Conservation (phyloP, 2,329 filamentous ascomycete species). For the Eurotiales sp. region DNA sequence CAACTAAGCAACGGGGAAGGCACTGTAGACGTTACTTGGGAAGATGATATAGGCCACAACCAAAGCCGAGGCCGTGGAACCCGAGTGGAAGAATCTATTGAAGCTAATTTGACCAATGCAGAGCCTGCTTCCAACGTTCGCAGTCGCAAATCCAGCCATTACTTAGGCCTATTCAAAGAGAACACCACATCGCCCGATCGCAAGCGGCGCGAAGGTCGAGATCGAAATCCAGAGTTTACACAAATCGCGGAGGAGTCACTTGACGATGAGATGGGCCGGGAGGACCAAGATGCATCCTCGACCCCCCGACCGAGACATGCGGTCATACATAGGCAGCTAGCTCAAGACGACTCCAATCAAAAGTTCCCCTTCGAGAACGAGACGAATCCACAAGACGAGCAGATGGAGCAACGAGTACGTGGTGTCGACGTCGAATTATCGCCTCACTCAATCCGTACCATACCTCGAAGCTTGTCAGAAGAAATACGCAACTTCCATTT, state of each 20-base stretch:
- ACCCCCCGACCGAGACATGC: slow-evolving; percentile 13
- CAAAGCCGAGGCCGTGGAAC: slow-evolving; percentile 42
- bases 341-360: slow-evolving; percentile 18
- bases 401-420: slow-evolving; percentile 7
- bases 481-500: slow-evolving; percentile 56
- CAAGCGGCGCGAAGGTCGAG: slow-evolving; percentile 47
- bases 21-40: slow-evolving; percentile 22
- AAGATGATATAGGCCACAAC: slow-evolving; percentile 32
- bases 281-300: not conserved
- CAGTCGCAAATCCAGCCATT: slow-evolving; percentile 64
- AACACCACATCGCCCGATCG: slow-evolving; percentile 54
- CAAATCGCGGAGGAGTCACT: slow-evolving; percentile 20
- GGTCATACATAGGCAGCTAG: slow-evolving; percentile 17
- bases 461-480: slow-evolving; percentile 52
- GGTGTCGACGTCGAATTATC: slow-evolving; percentile 19
- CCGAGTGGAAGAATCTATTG: slow-evolving; percentile 59
- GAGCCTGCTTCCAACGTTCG: slow-evolving; percentile 54
- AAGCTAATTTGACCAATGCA: slow-evolving; percentile 58
- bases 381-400: not conserved
- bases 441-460: slow-evolving; percentile 26
- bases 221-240: slow-evolving; percentile 35
- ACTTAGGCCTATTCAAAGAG: slow-evolving; percentile 62
- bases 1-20: slow-evolving; percentile 22
- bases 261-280: slow-evolving; percentile 8
- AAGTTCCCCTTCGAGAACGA: not conserved